Evolutionary conservation across 495 filamentous ascomycete genomes (phyloP), one percentile per base, ranked within the genome.

Genomic region (Xylaria acuta): DNA sequence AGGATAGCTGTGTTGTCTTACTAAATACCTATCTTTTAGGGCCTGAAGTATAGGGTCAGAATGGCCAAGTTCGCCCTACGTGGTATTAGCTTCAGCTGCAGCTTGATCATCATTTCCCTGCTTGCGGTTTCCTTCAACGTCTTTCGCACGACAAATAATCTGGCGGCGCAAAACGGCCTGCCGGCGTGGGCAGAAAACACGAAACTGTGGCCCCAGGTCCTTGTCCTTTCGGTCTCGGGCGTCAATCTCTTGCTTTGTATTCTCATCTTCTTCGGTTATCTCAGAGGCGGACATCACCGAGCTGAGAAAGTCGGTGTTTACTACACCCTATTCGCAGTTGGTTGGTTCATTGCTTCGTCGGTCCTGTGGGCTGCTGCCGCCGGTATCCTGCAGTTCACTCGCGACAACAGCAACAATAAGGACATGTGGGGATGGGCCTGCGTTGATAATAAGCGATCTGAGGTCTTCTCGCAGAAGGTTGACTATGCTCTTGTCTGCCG

Each of bases 361-460:
- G 83, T 97, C 76, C 94, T 99, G 87, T 99, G 96, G 96, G 90
- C 91, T 43, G 86, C 94, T 40, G 94, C 91, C 25, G 95, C 94
- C 9, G 95, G 91, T 65, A 85, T 98, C 72, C 89, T 97, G 73
- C 91, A 97, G 78, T 87, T 90, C 76, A 89, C 88, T 45, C 92
- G 92, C 77, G 84, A 87, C 73, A 91, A 89, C 77, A 91, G 90
- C 75, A 82, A 89, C 49, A 91, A 90, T 69, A 87, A 97, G 76
- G 96, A 98, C 79, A 86, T 99, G 76, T 99, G 96, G 96, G 95
- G 94, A 36, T 99, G 96, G 96, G 87, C 93, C 4, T 99, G 96
- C 78, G 92, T 93, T 36, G 87, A 97, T 72, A 98, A 98, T 79
- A 91, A 88, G 60, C 89, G 96, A 64, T 81, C 90, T 49, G 80